Base-by-base conservation (phyloP, 2,329 filamentous ascomycete species). In the Aspergillus ochraceus region DNA sequence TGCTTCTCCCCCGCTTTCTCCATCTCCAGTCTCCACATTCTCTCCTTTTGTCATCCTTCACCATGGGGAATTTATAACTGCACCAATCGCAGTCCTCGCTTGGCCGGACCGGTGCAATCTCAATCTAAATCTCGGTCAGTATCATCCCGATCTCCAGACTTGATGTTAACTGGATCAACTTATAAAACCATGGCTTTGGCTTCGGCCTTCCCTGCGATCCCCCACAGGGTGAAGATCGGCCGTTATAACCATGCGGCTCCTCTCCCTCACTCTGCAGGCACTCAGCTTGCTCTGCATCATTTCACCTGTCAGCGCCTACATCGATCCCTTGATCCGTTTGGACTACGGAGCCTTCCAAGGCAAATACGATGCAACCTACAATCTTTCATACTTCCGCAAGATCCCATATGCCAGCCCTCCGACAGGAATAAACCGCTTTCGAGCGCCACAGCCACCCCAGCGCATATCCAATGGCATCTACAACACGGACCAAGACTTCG, bases 391-490 rank as follows among this genome's bases (percentile, higher is more conserved):
- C 71, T 88, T 80, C 73, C 82, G 81, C 61, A 86, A 83, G 65
- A 86, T 88, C 52, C 86, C 86, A 17, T 88, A 84, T 65, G 85
- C 83, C 5, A 83, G 84, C 12, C 83, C 86, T 1, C 85, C 86
- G 14, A 74, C 79, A 12, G 84, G 84, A 1, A 68, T 78, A 51
- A 86, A 87, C 66, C 81, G 86, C 5, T 88, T 88, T 67, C 81
- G 85, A 55, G 84, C 80, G 0, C 86, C 86, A 2, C 86, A 88
- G 63, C 84, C 84, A 6, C 84, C 84, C 1, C 24, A 72, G 0
- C 72, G 71, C 0, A 76, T 86, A 55, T 74, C 70, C 3, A 77
- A 81, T 72, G 80, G 77, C 60, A 78, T 77, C 4, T 88, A 87
- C 68, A 72, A 87, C 68, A 84, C 84, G 2, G 77, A 81, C 61